Conservation (phyloP, 108 stramenopile species). For the Discostella stelligeroides region DNA sequence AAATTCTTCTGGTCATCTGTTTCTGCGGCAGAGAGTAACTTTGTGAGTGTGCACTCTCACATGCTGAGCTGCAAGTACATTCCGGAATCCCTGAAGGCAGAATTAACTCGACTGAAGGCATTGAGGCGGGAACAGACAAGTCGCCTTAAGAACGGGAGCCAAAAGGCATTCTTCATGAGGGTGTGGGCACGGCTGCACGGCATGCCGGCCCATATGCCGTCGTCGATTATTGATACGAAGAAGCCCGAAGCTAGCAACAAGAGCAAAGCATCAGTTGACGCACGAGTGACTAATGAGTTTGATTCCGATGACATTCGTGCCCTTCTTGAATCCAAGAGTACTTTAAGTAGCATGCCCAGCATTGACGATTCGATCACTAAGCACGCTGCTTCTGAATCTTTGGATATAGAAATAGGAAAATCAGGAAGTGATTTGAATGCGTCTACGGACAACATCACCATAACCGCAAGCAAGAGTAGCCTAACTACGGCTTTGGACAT, state of each 20-base stretch:
- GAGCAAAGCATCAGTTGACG: constrained; percentile 1
- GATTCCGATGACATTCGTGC: constrained; percentile 43
- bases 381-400: neutral
- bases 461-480: constrained; percentile 44
- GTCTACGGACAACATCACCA: constrained; percentile 35
- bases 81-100: constrained; percentile 64
- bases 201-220: neutral
- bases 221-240: neutral
- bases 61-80: constrained; percentile 86
- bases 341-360: constrained; percentile 47
- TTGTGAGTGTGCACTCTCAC: constrained; percentile 91
- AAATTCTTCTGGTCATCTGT: constrained; percentile 94
- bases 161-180: constrained; percentile 86
- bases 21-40: constrained; percentile 90
- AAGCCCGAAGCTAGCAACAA: neutral
- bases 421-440: constrained; percentile 24
- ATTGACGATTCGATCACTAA: constrained; percentile 27
- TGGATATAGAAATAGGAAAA: constrained; percentile 13
- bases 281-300: constrained; percentile 14
- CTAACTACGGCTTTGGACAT: constrained; percentile 41
- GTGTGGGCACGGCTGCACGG: constrained; percentile 84
- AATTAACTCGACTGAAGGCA: constrained; percentile 68
- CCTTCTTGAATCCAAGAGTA: constrained; percentile 46
- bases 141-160: constrained; percentile 79
- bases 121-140: constrained; percentile 87